A percentile compares a stretch with the other conserved stretches of the same genome.
These are phyloP conservation scores for Fimicolochytrium jonesii DNA, from an alignment of 192 early-diverging fungal species.

Conservation along the genomic window DNA sequence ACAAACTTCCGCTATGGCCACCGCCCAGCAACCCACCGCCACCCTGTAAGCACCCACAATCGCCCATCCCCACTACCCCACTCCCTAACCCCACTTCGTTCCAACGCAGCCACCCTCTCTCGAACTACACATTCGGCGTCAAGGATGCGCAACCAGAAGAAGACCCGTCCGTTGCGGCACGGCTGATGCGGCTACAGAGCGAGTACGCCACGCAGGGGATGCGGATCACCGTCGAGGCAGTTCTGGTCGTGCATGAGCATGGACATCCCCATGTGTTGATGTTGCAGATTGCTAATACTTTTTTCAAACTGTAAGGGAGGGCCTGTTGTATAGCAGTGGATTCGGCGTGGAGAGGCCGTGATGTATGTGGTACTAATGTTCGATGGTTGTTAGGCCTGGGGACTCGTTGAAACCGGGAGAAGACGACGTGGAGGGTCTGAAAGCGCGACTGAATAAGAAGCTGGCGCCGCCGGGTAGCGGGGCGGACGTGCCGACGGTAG, in stretches of 20 bases:
- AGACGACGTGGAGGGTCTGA: conserved; percentile 68
- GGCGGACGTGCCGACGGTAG: no score
- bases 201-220: conserved; percentile 66
- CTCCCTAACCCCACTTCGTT: neutral
- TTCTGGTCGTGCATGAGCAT: conserved; percentile 74
- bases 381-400: conserved; percentile 74
- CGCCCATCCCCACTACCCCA: neutral
- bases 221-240: conserved; percentile 66
- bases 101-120: conserved; percentile 35
- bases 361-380: no score
- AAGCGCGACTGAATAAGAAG: conserved; percentile 54
- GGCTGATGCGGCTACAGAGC: conserved; percentile 53
- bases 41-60: conserved; percentile 5
- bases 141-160: conserved; percentile 74
- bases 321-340: no score
- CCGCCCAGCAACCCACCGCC: conserved; percentile 14
- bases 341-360: no score
- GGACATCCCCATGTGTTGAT: conserved; percentile 76
- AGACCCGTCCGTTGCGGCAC: conserved; percentile 51
- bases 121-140: conserved; percentile 64
- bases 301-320: conserved; percentile 65
- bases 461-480: conserved; percentile 45
- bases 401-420: conserved; percentile 68
- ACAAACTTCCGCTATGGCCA: no score
- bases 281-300: conserved; percentile 68